phyloP scores from a whole-genome alignment of 2,329 filamentous ascomycete species.

The Pseudogymnoascus sp. region DNA sequence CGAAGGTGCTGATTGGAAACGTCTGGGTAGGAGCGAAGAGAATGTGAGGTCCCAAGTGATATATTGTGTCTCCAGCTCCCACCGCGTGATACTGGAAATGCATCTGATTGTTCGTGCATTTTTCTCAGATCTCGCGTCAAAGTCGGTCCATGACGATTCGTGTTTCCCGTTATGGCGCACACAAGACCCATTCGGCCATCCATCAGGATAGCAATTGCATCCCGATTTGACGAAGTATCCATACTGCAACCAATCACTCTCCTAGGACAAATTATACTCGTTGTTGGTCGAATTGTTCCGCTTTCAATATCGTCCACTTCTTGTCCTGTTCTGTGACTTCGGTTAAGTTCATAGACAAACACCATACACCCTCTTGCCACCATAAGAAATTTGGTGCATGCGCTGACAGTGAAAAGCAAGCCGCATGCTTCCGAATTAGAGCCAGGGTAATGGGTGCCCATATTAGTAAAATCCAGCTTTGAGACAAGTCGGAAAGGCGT shows the following conservation, averaged over 20 bases:
- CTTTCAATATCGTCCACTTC: neutral
- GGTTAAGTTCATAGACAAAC: constrained; percentile 44
- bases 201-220: constrained; percentile 52
- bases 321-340: constrained; percentile 12
- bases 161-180: constrained; percentile 41
- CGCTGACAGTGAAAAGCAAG: constrained; percentile 38
- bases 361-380: constrained; percentile 47
- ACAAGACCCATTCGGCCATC: constrained; percentile 55
- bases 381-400: constrained; percentile 51
- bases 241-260: constrained; percentile 54
- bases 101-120: neutral
- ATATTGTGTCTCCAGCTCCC: constrained; percentile 1
- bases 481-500: constrained; percentile 30
- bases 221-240: constrained; percentile 49
- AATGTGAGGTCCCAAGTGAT: neutral
- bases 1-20: neutral
- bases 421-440: constrained; percentile 17
- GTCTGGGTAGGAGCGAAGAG: neutral
- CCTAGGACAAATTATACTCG: constrained; percentile 49
- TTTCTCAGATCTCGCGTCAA: neutral
- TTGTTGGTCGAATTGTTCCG: constrained; percentile 37
- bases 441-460: constrained; percentile 24
- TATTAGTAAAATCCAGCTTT: constrained; percentile 32
- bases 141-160: constrained; percentile 15
- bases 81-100: neutral